phyloP scores from a whole-genome alignment of 352 stramenopile genomes.

The Phytophthora rubi region DNA sequence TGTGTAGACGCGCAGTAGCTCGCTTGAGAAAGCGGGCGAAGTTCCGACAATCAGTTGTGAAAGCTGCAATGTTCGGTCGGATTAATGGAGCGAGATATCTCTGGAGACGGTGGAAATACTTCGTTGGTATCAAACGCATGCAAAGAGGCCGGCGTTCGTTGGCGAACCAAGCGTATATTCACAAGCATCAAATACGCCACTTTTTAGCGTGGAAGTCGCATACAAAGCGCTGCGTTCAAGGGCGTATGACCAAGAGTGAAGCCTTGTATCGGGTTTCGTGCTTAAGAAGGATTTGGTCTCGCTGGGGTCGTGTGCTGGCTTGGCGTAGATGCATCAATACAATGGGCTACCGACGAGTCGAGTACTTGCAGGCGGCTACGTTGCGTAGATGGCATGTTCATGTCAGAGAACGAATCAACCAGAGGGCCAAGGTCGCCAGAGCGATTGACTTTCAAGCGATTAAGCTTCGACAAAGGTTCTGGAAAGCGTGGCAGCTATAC shows the following conservation, averaged over 20 bases:
- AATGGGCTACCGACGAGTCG: slow-evolving; percentile 16
- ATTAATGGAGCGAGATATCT: slow-evolving; percentile 5
- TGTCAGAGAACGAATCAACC: not conserved
- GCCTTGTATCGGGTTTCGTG: slow-evolving; percentile 20
- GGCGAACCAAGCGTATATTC: slow-evolving; percentile 5
- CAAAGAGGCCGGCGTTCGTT: not conserved
- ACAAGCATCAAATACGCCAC: slow-evolving; percentile 10
- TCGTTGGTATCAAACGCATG: slow-evolving; percentile 7
- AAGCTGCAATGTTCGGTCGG: slow-evolving; percentile 9
- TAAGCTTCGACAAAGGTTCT: slow-evolving; percentile 12
- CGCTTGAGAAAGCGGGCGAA: slow-evolving; percentile 5
- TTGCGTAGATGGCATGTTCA: slow-evolving; percentile 25
- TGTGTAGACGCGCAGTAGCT: slow-evolving; percentile 18
- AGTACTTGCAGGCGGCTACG: not conserved
- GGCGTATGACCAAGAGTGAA: slow-evolving; percentile 24
- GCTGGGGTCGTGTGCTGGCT: slow-evolving; percentile 25
- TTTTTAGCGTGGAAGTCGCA: slow-evolving; percentile 24
- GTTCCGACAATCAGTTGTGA: slow-evolving; percentile 16
- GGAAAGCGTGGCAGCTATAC: slow-evolving; percentile 32
- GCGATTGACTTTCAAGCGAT: slow-evolving; percentile 10
- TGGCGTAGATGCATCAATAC: slow-evolving; percentile 17
- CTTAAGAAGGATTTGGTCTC: slow-evolving; percentile 30
- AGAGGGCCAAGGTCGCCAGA: slow-evolving; percentile 6
- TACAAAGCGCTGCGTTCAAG: slow-evolving; percentile 11
- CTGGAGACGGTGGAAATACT: slow-evolving; percentile 21